Evolutionary conservation across 1,139 yeast genomes (phyloP).

Genomic region (Kodamaea derodonti): DNA sequence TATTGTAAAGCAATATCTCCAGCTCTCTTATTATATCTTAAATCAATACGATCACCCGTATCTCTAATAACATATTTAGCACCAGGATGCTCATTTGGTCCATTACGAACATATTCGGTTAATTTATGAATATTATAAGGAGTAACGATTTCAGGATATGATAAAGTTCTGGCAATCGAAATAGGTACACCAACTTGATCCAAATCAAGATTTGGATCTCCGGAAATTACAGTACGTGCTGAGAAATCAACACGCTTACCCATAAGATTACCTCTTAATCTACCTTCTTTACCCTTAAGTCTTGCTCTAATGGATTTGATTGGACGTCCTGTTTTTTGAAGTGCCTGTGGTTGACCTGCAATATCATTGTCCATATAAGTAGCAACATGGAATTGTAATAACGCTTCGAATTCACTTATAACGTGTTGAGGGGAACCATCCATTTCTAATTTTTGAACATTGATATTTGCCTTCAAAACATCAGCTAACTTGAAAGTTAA

Average conservation of each 20-base stretch:
- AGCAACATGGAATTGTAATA: constrained; percentile 97
- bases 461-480: constrained; percentile 91
- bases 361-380: constrained; percentile 99
- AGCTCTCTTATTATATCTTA: constrained; percentile 94
- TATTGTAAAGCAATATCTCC: constrained; percentile 97
- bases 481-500: constrained; percentile 96
- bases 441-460: constrained; percentile 92
- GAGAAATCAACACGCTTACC: constrained; percentile 99
- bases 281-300: constrained; percentile 98
- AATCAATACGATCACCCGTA: constrained; percentile 96
- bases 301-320: constrained; percentile 98
- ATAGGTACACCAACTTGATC: constrained; percentile 99
- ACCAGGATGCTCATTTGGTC: constrained; percentile 99
- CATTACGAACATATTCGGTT: constrained; percentile 91
- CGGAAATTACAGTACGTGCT: constrained; percentile 98
- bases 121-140: constrained; percentile 93
- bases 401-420: constrained; percentile 90
- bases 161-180: constrained; percentile 89
- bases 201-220: constrained; percentile 95
- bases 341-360: constrained; percentile 99
- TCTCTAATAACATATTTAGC: constrained; percentile 98
- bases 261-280: constrained; percentile 97
- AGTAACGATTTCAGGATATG: constrained; percentile 96
- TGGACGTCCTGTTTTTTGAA: constrained; percentile 98
- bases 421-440: constrained; percentile 99